Evolutionary conservation across 257 asterid genomes (phyloP), one percentile per base, ranked within the genome.

Genomic region (Nicotiana sylvestris): DNA sequence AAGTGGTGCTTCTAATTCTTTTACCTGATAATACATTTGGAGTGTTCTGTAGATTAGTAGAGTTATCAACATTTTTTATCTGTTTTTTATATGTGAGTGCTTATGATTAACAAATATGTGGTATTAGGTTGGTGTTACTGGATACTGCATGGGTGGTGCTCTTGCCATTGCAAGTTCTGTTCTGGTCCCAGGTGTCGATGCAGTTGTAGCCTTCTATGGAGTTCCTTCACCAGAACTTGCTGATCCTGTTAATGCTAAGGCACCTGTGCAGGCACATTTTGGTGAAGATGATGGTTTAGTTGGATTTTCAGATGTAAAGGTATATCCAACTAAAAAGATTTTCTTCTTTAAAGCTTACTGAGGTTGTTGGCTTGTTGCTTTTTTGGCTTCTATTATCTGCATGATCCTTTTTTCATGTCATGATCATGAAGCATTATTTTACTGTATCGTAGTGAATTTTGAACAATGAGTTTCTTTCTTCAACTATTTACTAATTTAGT

Each of bases 141-240:
- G 99, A 82, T 96, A 84, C 88, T 96, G 99, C 92, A 93, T 96
- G 99, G 99, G 98, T 58, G 99, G 98, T 65, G 98, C 99, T 85
- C 98, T 96, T 83, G 88, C 97, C 65, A 87, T 96, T 81, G 99
- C 98, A 85, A 96, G 98, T 87, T 92, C 99, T 83, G 98, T 96
- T 57, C 84, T 90, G 87, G 90, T 93, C 83, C 92, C 98, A 1
- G 92, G 89, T 27, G 91, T 93, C 70, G 98, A 94, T 83, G 98
- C 97, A 27, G 98, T 90, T 83, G 98, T 90, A 66, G 94, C 93
- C 84, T 96, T 96, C 84, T 96, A 96, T 81, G 99, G 99, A 66
- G 98, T 94, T 77, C 98, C 98, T 79, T 90, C 99, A 33, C 83
- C 97, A 15, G 87, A 90, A 85, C 98, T 96, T 83, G 98, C 98